Percentiles rank a stretch among this genome's conserved stretches.
These are phyloP conservation scores for Candida dendrica DNA, from an alignment of 805 yeast genomes.

Conservation along the genomic window DNA sequence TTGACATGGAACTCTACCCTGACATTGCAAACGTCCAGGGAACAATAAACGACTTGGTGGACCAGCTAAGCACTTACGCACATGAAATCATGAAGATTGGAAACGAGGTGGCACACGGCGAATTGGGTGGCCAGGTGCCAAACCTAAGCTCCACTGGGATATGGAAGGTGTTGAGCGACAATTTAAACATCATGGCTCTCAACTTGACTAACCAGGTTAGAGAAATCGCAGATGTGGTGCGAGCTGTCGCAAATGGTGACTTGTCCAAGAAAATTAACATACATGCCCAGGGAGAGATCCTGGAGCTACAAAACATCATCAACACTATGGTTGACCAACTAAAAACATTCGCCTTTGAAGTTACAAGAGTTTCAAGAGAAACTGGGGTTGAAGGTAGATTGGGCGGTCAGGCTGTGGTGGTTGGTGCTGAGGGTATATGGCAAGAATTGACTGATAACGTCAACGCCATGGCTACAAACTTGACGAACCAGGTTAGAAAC, in stretches of 20 bases:
- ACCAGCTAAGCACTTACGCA: conserved; percentile 72
- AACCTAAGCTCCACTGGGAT: conserved; percentile 82
- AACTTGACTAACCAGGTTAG: conserved; percentile 85
- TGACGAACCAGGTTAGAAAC: conserved; percentile 83
- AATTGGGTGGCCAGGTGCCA: conserved; percentile 83
- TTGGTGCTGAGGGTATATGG: conserved; percentile 85
- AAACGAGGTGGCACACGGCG: conserved; percentile 86
- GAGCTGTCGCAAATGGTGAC: conserved; percentile 90
- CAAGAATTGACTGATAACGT: conserved; percentile 83
- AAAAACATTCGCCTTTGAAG: conserved; percentile 82
- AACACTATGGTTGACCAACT: conserved; percentile 87
- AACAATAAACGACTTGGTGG: conserved; percentile 79
- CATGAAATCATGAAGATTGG: conserved; percentile 80
- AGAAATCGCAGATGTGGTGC: conserved; percentile 83
- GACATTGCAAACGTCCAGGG: conserved; percentile 74
- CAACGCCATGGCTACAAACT: conserved; percentile 83
- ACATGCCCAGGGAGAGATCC: conserved; percentile 84
- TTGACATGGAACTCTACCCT: conserved; percentile 60
- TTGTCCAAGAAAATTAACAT: conserved; percentile 77
- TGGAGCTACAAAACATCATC: conserved; percentile 77
- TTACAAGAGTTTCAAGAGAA: conserved; percentile 80
- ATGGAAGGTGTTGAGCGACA: conserved; percentile 79
- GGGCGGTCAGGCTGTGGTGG: conserved; percentile 83
- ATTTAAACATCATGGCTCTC: conserved; percentile 82
- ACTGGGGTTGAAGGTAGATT: conserved; percentile 84